Evolutionary conservation across 805 yeast species (phyloP), one percentile per base, ranked within the genome.

Genomic region (Ogataea polymorpha): DNA sequence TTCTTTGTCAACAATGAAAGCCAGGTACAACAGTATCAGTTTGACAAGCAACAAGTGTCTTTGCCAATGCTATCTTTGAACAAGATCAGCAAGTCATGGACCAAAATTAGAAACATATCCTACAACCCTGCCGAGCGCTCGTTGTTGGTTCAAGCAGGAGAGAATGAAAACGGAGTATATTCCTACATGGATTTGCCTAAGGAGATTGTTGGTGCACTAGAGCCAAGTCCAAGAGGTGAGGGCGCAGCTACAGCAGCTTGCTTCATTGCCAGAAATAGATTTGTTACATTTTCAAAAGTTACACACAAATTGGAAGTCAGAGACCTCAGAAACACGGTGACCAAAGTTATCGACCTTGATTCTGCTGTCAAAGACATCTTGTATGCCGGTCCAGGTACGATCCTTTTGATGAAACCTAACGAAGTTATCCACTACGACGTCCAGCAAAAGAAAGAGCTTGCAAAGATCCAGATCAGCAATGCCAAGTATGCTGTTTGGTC

Each of bases 91-190:
- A 81, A 79, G 58, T 67, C 87, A 15, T 91, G 96, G 95, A 77
- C 82, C 38, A 86, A 89, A 49, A 80, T 91, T 63, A 77, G 90
- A 64, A 77, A 84, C 36, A 68, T 93, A 51, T 84, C 96, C 14
- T 91, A 86, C 69, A 93, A 93, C 63, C 97, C 96, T 47, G 79
- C 95, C 18, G 97, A 95, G 59, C 80, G 87, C 56, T 82, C 96
- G 4, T 74, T 91, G 38, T 71, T 93, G 59, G 84, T 88, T 21
- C 86, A 93, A 34, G 79, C 87, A 39, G 89, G 88, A 44, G 84
- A 79, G 41, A 80, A 75, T 40, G 86, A 78, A 34, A 71, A 70
- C 37, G 81, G 80, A 16, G 71, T 71, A 45, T 93, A 86, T 60
- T 86, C 90, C 27, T 74, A 88, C 51, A 77, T 86, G 45, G 70